phyloP scores from a whole-genome alignment of 495 filamentous ascomycete genomes.

The Hypoxylon crocopeplum region DNA sequence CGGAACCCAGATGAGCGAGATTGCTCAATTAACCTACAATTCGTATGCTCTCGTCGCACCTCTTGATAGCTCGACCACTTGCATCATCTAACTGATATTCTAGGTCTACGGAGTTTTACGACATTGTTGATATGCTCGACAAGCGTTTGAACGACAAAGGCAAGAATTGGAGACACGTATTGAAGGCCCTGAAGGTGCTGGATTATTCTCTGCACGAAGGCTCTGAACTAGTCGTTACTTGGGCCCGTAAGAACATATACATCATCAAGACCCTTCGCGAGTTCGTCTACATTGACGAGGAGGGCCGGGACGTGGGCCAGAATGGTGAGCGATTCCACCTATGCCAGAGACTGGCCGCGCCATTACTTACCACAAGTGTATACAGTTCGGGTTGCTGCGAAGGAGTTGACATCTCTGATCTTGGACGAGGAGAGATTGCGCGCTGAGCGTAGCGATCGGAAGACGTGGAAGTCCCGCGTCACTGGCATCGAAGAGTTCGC shows the following conservation, averaged over 20 bases:
- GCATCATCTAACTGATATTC: slow-evolving; percentile 10
- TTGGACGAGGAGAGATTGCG: slow-evolving; percentile 94
- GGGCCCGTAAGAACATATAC: slow-evolving; percentile 97
- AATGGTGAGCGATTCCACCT: slow-evolving; percentile 66
- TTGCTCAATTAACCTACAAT: slow-evolving; percentile 95
- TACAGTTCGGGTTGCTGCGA: slow-evolving; percentile 95
- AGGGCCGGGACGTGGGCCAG: slow-evolving; percentile 91
- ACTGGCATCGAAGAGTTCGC: slow-evolving; percentile 87
- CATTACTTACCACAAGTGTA: slow-evolving; percentile 31
- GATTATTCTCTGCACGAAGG: slow-evolving; percentile 99
- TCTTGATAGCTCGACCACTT: not conserved
- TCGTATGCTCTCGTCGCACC: slow-evolving; percentile 65
- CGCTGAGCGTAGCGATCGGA: slow-evolving; percentile 88
- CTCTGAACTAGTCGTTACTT: slow-evolving; percentile 94
- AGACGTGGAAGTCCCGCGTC: slow-evolving; percentile 95
- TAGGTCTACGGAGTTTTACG: slow-evolving; percentile 96
- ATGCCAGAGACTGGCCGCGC: not conserved
- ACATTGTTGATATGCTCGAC: slow-evolving; percentile 99
- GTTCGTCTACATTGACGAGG: slow-evolving; percentile 95
- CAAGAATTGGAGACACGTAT: slow-evolving; percentile 99
- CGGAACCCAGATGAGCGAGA: slow-evolving; percentile 98
- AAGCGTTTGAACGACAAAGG: slow-evolving; percentile 99
- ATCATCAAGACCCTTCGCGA: slow-evolving; percentile 98
- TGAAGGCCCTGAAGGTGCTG: slow-evolving; percentile 96
- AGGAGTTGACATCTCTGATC: slow-evolving; percentile 93